A percentile compares a stretch with the other conserved stretches of the same genome.
Evolutionary conservation across 768 basidiomycete species (phyloP).

Genomic region (Neoboletus magnificus): DNA sequence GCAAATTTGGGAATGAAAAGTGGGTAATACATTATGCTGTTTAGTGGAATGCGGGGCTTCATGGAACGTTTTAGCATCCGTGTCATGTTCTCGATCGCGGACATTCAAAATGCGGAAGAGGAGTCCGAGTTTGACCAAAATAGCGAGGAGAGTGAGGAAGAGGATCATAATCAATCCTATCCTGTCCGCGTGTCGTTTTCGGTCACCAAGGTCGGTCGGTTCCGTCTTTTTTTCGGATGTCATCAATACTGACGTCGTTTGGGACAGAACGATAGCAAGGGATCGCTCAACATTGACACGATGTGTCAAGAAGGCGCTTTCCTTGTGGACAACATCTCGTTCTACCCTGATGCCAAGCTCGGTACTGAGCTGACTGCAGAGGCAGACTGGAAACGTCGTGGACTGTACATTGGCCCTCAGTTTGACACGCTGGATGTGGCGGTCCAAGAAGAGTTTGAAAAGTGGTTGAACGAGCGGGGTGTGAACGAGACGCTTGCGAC

Average conservation of each 20-base stretch:
- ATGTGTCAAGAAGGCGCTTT: slow-evolving; percentile 77
- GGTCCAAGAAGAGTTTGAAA: slow-evolving; percentile 91
- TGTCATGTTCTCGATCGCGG: slow-evolving; percentile 89
- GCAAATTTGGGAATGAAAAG: slow-evolving; percentile 90
- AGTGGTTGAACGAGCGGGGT: slow-evolving; percentile 86
- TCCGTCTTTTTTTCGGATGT: neutral
- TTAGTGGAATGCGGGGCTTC: neutral
- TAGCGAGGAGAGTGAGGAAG: slow-evolving; percentile 34
- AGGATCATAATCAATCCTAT: slow-evolving; percentile 41
- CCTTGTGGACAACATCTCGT: slow-evolving; percentile 86
- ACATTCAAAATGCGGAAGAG: slow-evolving; percentile 58
- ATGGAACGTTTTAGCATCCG: slow-evolving; percentile 57
- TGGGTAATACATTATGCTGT: slow-evolving; percentile 46
- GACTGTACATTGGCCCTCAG: slow-evolving; percentile 89
- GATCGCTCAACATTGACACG: slow-evolving; percentile 77
- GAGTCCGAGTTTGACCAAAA: slow-evolving; percentile 39
- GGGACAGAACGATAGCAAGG: slow-evolving; percentile 46
- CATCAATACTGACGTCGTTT: neutral
- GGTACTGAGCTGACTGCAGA: slow-evolving; percentile 81
- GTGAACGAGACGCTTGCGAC: slow-evolving; percentile 77
- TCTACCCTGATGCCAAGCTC: slow-evolving; percentile 68
- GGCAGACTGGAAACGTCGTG: slow-evolving; percentile 91
- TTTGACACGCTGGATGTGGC: slow-evolving; percentile 86
- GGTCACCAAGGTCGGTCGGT: slow-evolving; percentile 69
- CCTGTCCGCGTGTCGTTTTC: slow-evolving; percentile 79